Percentiles rank a stretch among this genome's conserved stretches.
These are phyloP conservation scores for Metschnikowia colocasiae DNA, from an alignment of 805 yeast species.

Conservation along the genomic window DNA sequence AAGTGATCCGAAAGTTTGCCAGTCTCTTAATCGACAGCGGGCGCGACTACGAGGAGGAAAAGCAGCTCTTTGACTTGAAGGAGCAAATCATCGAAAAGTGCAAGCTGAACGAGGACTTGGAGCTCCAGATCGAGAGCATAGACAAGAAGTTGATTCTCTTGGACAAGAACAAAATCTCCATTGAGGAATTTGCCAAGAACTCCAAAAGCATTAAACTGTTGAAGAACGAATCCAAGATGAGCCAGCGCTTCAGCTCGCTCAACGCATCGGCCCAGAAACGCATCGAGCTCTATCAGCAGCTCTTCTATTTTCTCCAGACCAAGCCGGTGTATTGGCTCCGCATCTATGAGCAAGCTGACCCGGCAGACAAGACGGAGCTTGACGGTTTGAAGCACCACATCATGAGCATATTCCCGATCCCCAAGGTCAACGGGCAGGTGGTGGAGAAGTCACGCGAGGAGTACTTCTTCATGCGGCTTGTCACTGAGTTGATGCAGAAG, in stretches of 20 bases:
- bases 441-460: constrained; percentile 61
- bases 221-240: constrained; percentile 19
- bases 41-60: constrained; percentile 70
- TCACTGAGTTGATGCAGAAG: constrained; percentile 44
- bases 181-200: constrained; percentile 62
- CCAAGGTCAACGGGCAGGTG: constrained; percentile 19
- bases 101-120: constrained; percentile 65
- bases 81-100: constrained; percentile 69
- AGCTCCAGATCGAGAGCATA: constrained; percentile 68
- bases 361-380: constrained; percentile 5
- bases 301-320: constrained; percentile 81
- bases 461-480: constrained; percentile 55
- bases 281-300: constrained; percentile 66
- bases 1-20: constrained; percentile 74
- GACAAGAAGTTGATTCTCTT: constrained; percentile 75
- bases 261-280: constrained; percentile 46
- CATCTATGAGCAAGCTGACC: constrained; percentile 39
- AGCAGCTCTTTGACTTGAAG: constrained; percentile 60
- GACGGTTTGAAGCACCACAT: constrained; percentile 5
- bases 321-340: constrained; percentile 69
- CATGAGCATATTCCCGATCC: constrained; percentile 28
- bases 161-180: constrained; percentile 71
- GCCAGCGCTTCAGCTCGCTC: constrained; percentile 19
- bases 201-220: constrained; percentile 36
- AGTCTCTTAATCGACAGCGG: constrained; percentile 69